These are phyloP conservation scores for Nannochloropsis salina DNA, from an alignment of 108 stramenopile species.

Conservation along the genomic window DNA sequence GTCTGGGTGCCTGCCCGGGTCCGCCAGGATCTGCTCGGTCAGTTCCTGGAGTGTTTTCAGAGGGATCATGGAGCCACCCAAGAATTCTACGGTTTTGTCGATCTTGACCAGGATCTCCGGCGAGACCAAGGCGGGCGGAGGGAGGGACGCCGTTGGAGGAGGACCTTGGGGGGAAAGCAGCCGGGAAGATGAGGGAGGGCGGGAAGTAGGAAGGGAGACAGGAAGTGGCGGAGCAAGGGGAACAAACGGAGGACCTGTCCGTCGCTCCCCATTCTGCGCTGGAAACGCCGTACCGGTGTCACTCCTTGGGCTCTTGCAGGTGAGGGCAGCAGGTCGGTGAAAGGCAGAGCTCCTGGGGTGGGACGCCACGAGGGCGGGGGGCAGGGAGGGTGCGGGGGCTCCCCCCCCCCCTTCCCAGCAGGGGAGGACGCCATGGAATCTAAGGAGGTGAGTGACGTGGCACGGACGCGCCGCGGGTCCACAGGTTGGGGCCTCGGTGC, in stretches of 20 bases:
- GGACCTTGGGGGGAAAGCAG: background rate
- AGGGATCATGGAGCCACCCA: background rate
- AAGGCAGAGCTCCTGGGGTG: background rate
- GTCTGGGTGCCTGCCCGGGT: background rate
- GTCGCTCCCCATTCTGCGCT: background rate
- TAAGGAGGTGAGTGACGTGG: too few relatives aligned
- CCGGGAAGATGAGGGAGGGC: background rate
- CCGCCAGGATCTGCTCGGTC: background rate
- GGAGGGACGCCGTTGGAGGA: background rate
- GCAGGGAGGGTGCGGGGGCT: background rate
- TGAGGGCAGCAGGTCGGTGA: background rate
- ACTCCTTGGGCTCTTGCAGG: background rate
- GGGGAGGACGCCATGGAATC: too few relatives aligned
- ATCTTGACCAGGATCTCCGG: background rate
- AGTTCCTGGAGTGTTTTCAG: background rate
- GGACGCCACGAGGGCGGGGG: background rate
- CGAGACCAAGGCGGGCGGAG: background rate
- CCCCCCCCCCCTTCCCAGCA: too few relatives aligned
- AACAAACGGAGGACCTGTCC: background rate
- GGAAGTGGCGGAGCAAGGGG: background rate
- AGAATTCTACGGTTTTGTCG: background rate
- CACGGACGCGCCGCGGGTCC: too few relatives aligned
- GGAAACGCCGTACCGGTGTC: background rate
- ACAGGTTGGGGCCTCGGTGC: too few relatives aligned
- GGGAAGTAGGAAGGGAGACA: background rate